Evolutionary conservation across 768 basidiomycete genomes (phyloP), one percentile per base, ranked within the genome.

Genomic region (Ephemerocybe angulata): DNA sequence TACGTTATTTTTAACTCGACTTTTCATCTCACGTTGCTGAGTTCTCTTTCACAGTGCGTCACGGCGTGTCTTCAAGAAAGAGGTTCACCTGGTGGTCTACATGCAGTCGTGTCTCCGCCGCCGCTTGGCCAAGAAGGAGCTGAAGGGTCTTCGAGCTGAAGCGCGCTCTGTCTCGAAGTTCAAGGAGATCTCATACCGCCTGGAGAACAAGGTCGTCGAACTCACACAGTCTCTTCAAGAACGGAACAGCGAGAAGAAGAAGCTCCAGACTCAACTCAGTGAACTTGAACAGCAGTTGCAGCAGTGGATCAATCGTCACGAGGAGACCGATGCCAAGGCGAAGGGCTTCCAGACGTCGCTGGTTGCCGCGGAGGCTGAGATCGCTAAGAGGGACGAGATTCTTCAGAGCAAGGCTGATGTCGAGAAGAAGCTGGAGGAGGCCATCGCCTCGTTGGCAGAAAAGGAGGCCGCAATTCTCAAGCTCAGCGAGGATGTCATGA

Each of bases 161-260:
- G 97, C 97, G 5, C 92, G 94, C 50, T 98, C 97, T 1, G 95
- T 95, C 27, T 90, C 91, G 61, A 97, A 94, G 67, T 98, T 96
- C 84, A 98, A 97, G 75, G 94, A 97, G 73, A 97, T 96, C 61
- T 98, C 96, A 0, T 98, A 98, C 67, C 86, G 84, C 62, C 80
- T 99, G 53, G 97, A 99, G 76, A 99, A 98, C 80, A 99, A 98
- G 74, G 97, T 99, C 41, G 93, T 99, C 55, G 96, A 98, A 67
- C 87, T 99, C 58, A 98, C 97, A 0, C 97, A 99, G 68, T 85
- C 76, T 15, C 81, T 99, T 12, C 97, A 98, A 70, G 87, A 81
- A 65, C 86, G 96, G 44, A 94, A 87, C 2, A 82, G 84, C 55
- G 96, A 99, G 75, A 93, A 90, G 76, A 95, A 91, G 71, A 87